Evolutionary conservation across 1,284 basidiomycete genomes (phyloP), one percentile per base, ranked within the genome.

Genomic region (Apiotrichum brassicae): DNA sequence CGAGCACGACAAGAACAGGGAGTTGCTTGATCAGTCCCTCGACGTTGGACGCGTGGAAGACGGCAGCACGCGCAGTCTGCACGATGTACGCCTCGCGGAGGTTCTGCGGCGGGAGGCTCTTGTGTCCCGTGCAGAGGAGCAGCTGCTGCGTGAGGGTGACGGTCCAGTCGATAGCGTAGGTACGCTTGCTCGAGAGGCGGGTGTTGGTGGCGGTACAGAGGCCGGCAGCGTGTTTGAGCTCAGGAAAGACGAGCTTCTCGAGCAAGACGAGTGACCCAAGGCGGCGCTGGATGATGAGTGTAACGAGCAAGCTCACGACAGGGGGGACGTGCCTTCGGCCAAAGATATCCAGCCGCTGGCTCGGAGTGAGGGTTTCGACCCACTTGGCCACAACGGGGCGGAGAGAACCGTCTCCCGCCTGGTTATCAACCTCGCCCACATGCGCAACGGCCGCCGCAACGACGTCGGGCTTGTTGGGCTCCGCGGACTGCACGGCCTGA

Each of bases 1-100:
- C 55, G 6, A 72, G 48, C 1, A 70, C 63, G 9, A 71, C 65
- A 2, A 72, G 53, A 19, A 64, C 59, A 3, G 70, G 68, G 0
- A 72, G 54, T 45, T 71, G 66, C 8, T 59, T 54, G 28, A 72
- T 68, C 19, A 71, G 58, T 16, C 46, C 45, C 19, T 58, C 57
- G 1, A 70, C 63, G 40, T 65, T 51, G 12, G 43, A 34, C 9
- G 53, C 58, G 43, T 61, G 53, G 40, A 70, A 61, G 5, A 64
- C 63, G 5, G 56, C 36, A n/a, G 66, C 49, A 4, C 70, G 59
- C 19, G 59, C 53, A 1, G 68, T 66, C 35, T 66, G 63, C 0
- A 66, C 48, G 18, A 69, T 57, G 47, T 68, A 58, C 11, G 66
- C 57, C 35, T 71, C 58, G 24, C 58, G 56, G 7, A 66, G 56